Percentiles rank a stretch among this genome's conserved stretches.
phyloP scores from a whole-genome alignment of 2,329 filamentous ascomycete species.

The Orbilia javanica region DNA sequence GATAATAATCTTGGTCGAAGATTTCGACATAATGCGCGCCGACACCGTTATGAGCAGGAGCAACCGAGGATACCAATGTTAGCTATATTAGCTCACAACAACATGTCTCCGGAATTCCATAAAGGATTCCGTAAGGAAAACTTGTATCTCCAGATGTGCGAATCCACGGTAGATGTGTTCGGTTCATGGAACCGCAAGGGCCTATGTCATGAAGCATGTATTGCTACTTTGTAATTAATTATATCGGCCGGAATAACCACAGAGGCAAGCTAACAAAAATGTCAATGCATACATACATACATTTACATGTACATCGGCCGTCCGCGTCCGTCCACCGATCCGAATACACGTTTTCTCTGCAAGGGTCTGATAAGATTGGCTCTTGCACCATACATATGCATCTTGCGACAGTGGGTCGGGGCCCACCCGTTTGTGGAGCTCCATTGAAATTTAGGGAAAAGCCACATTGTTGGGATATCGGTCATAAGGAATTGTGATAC shows the following conservation, averaged over 20 bases:
- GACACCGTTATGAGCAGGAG: conserved; percentile 12
- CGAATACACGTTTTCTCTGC: conserved; percentile 23
- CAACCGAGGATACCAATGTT: conserved; percentile 24
- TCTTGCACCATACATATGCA: conserved; percentile 27
- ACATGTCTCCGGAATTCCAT: not conserved
- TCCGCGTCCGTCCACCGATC: conserved; percentile 26
- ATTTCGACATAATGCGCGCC: conserved; percentile 13
- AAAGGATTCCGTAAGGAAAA: conserved; percentile 13
- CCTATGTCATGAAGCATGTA: conserved; percentile 28
- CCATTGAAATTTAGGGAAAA: conserved; percentile 17
- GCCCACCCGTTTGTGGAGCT: conserved; percentile 31
- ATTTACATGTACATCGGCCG: conserved; percentile 11
- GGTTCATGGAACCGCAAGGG: conserved; percentile 13
- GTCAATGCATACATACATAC: conserved; percentile 18
- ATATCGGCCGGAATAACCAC: not conserved
- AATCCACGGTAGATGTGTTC: conserved; percentile 18
- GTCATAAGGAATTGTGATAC: conserved; percentile 31
- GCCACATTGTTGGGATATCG: conserved; percentile 39
- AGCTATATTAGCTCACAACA: conserved; percentile 14
- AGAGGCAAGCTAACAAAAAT: conserved; percentile 7
- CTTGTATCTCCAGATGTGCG: conserved; percentile 26
- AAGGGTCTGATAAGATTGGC: conserved; percentile 35
- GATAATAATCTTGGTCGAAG: not conserved
- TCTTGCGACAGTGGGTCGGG: conserved; percentile 11
- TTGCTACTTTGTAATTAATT: conserved; percentile 2